A percentile compares a stretch with the other conserved stretches of the same genome.
Evolutionary conservation across 805 yeast genomes (phyloP).

Genomic region (Babjeviella inositovora): DNA sequence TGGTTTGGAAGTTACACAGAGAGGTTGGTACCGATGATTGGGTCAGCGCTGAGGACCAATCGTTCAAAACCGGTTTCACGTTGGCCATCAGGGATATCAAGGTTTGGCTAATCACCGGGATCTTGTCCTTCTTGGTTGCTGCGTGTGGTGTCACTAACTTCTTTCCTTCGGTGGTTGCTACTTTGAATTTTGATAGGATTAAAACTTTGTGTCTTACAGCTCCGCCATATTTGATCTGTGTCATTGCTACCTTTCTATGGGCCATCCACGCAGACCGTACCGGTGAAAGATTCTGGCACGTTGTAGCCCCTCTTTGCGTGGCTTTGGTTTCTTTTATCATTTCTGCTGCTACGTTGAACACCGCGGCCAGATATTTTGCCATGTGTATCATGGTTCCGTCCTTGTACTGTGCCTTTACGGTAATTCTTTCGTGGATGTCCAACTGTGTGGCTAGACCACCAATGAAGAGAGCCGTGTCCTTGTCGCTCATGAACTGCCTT

Average conservation of each 20-base stretch:
- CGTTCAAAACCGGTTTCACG: slow-evolving; percentile 15
- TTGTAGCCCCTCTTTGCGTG: slow-evolving; percentile 20
- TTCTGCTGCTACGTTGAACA: slow-evolving; percentile 29
- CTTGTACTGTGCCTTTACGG: slow-evolving; percentile 34
- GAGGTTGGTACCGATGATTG: too few species aligned
- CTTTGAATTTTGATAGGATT: slow-evolving; percentile 31
- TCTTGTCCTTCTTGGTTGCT: slow-evolving; percentile 29
- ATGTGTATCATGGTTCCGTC: slow-evolving; percentile 46
- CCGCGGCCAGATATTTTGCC: slow-evolving; percentile 42
- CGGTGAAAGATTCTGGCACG: slow-evolving; percentile 37
- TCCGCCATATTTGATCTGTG: slow-evolving; percentile 40
- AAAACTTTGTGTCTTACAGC: slow-evolving; percentile 40
- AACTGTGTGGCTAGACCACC: slow-evolving; percentile 43
- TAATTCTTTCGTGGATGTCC: slow-evolving; percentile 37
- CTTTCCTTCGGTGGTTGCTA: slow-evolving; percentile 43
- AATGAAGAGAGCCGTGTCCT: slow-evolving; percentile 38
- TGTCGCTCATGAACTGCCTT: slow-evolving; percentile 39
- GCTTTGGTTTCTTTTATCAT: slow-evolving; percentile 29
- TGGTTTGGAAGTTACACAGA: too few species aligned
- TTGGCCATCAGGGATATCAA: slow-evolving; percentile 21
- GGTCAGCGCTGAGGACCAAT: too few species aligned
- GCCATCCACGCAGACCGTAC: slow-evolving; percentile 39
- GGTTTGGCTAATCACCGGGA: slow-evolving; percentile 28
- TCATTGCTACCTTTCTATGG: slow-evolving; percentile 30
- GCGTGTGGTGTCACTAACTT: slow-evolving; percentile 48